Base-by-base conservation (phyloP, 1,284 basidiomycete genomes). In the Sanguinoderma infundibulare region DNA sequence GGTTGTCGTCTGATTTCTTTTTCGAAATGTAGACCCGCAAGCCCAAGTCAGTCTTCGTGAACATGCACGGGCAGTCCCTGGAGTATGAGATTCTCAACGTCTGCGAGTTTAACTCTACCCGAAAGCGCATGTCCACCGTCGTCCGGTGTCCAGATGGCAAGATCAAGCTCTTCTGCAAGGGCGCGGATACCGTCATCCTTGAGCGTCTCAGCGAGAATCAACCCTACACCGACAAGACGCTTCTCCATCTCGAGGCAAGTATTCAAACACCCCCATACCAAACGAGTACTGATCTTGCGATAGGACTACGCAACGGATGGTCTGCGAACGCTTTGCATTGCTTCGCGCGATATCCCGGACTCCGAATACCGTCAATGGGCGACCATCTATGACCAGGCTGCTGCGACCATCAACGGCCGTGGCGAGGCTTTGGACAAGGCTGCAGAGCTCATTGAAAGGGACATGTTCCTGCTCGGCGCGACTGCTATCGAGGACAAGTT, bases 401-500 rank as follows among this genome's bases (percentile, higher is more conserved):
- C 97, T 0, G 84, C 93, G 10, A 96, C 95, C 22, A 91, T 99
- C 78, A 94, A 94, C 63, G 95, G 94, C 1, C 91, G 97, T 56
- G 90, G 91, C 10, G 98, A 98, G 55, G 97, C 95, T 14, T 83
- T 99, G 32, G 98, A 99, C 76, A 87, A 89, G 68, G 98, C 95
- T 0, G 96, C 98, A 1, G 98, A 98, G 74, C 81, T 97, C 61
- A 97, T 99, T 63, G 98, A 99, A 79, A 92, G 93, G 72, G 94
- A 98, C 67, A 79, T 99, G 69, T 90, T 93, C 68, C 73, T 99
- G 20, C 83, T 99, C 2, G 98, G 98, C 9, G 97, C 98, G 9
- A 99, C 98, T 1, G 98, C 98, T 6, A 97, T 99, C 68, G 98
- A 99, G 76, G 98, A 99, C 77, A 98, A 98, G 76, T 81, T 99